Percentiles rank a stretch among this genome's conserved stretches.
phyloP scores from a whole-genome alignment of 2,329 filamentous ascomycete genomes.

The Botrytis porri region DNA sequence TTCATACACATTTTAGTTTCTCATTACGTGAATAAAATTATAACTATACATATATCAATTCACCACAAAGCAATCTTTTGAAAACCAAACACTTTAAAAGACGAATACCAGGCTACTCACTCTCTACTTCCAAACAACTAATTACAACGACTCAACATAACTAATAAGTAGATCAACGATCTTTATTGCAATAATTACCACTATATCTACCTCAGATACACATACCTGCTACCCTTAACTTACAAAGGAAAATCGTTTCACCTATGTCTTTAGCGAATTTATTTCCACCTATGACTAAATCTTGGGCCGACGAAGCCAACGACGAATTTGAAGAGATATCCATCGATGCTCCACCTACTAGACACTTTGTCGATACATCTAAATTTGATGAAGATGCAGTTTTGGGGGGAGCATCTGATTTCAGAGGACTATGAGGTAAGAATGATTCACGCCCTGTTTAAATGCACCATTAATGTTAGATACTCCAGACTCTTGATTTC shows the following conservation, averaged over 20 bases:
- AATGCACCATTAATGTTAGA: not conserved
- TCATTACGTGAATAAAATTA: not conserved
- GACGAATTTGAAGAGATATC: not conserved
- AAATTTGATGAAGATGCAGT: not conserved
- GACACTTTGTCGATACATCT: not conserved
- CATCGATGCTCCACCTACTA: too few relatives aligned
- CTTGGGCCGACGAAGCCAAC: conserved; percentile 10
- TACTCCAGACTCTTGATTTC: not conserved
- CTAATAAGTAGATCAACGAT: not conserved
- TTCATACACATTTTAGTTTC: not conserved
- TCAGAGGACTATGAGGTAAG: conserved; percentile 1
- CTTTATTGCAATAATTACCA: not conserved
- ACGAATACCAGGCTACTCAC: too few relatives aligned
- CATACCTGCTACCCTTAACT: not conserved
- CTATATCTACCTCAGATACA: not conserved
- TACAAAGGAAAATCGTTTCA: not conserved
- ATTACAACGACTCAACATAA: not conserved
- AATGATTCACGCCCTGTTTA: not conserved
- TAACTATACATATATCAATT: not conserved
- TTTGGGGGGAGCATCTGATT: not conserved
- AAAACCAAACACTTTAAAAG: not conserved
- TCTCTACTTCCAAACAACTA: not conserved
- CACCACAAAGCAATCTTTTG: not conserved
- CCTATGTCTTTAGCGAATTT: conserved; percentile 11
- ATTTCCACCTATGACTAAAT: not conserved